Conservation (phyloP, 176 grass and related monocot genomes). For the Leersia perrieri region DNA sequence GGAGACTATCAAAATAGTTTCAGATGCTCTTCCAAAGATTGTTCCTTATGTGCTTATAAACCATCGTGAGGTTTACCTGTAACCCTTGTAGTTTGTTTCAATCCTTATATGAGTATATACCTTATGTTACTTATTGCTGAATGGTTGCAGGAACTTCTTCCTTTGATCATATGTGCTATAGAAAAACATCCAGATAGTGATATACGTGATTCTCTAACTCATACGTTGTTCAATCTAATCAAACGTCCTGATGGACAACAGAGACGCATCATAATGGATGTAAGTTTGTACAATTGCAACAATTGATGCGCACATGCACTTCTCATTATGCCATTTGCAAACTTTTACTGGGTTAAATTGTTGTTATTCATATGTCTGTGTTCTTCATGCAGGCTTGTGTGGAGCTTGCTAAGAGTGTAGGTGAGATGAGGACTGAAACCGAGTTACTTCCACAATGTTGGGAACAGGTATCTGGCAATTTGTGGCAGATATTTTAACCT, state of each 20-base stretch:
- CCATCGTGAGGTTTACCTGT: constrained; percentile 92
- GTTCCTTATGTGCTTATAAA: constrained; percentile 98
- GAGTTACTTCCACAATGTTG: constrained; percentile 97
- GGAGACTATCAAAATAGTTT: constrained; percentile 95
- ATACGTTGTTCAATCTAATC: constrained; percentile 97
- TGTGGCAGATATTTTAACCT: constrained; percentile 24
- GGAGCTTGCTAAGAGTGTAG: constrained; percentile 80
- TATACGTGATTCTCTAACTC: constrained; percentile 89
- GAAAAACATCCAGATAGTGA: constrained; percentile 84
- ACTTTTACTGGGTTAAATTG: background rate
- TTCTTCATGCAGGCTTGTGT: constrained; percentile 75
- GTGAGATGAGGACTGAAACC: constrained; percentile 98
- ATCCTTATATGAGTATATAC: constrained; percentile 32
- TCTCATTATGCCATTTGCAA: background rate
- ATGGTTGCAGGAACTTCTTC: constrained; percentile 89
- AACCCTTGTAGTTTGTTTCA: constrained; percentile 33
- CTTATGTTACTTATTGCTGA: constrained; percentile 31
- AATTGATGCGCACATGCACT: constrained; percentile 11
- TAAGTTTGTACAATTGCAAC: constrained; percentile 36
- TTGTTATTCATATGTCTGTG: constrained; percentile 2
- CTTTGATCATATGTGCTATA: constrained; percentile 98
- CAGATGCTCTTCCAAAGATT: constrained; percentile 98
- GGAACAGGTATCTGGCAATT: constrained; percentile 70
- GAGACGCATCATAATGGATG: constrained; percentile 89
- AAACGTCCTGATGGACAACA: constrained; percentile 93